phyloP scores from a whole-genome alignment of 2,329 filamentous ascomycete genomes.

The Cucurbitaria berberidis region DNA sequence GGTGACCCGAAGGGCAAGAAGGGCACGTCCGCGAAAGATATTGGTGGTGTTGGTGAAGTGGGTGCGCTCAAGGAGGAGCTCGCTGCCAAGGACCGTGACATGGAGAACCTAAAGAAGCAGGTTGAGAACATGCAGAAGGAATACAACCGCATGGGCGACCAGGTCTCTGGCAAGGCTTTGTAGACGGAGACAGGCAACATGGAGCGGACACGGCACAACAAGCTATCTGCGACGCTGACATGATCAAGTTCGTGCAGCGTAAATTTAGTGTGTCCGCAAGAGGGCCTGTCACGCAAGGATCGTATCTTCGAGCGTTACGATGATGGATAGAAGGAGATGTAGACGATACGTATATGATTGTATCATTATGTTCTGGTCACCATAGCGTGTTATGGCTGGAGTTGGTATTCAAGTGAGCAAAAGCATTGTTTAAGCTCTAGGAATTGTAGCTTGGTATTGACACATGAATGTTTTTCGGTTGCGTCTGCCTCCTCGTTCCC shows the following conservation, averaged over 20 bases:
- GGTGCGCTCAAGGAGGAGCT: slow-evolving; percentile 69
- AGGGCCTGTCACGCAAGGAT: slow-evolving; percentile 1
- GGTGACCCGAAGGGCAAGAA: slow-evolving; percentile 67
- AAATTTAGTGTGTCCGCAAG: slow-evolving; percentile 14
- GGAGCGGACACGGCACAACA: slow-evolving; percentile 15
- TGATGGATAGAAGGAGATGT: background rate
- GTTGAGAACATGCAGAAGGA: slow-evolving; percentile 79
- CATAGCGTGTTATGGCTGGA: slow-evolving; percentile 8
- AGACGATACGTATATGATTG: slow-evolving; percentile 1
- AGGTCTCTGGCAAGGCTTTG: slow-evolving; percentile 69
- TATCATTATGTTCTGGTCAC: slow-evolving; percentile 6
- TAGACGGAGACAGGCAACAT: slow-evolving; percentile 46
- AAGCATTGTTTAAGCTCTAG: slow-evolving; percentile 1
- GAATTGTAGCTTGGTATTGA: background rate
- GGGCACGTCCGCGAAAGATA: slow-evolving; percentile 71
- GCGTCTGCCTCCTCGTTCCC: background rate
- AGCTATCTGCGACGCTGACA: slow-evolving; percentile 18
- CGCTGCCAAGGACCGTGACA: slow-evolving; percentile 77
- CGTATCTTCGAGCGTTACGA: slow-evolving; percentile 2
- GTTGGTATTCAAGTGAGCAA: slow-evolving; percentile 2
- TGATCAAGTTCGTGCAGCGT: slow-evolving; percentile 8
- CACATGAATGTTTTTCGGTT: background rate
- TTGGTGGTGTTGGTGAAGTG: slow-evolving; percentile 78
- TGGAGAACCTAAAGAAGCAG: slow-evolving; percentile 92
- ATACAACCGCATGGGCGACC: slow-evolving; percentile 85